Evolutionary conservation across 2,329 filamentous ascomycete species (phyloP).

Genomic region (Trichoderma endophyticum): DNA sequence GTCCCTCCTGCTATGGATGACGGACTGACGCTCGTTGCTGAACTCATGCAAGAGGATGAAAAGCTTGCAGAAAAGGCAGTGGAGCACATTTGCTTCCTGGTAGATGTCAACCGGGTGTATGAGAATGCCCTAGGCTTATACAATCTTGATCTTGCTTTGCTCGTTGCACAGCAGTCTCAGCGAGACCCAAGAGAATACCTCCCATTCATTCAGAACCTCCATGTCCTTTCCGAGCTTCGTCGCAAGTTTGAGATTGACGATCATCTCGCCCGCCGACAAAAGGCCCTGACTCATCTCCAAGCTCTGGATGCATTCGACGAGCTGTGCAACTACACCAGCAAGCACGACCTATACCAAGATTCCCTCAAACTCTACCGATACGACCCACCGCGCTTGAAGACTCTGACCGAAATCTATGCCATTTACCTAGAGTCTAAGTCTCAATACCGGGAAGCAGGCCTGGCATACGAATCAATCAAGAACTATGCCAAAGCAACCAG

Average conservation of each 20-base stretch:
- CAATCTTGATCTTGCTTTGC: slow-evolving; percentile 80
- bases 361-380: slow-evolving; percentile 84
- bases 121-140: slow-evolving; percentile 89
- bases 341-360: slow-evolving; percentile 73
- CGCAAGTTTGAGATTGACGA: slow-evolving; percentile 86
- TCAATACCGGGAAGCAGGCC: slow-evolving; percentile 78
- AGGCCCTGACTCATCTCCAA: slow-evolving; percentile 76
- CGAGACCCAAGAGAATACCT: slow-evolving; percentile 94
- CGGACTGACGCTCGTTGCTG: slow-evolving; percentile 74
- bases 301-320: slow-evolving; percentile 73
- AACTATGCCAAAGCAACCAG: slow-evolving; percentile 72
- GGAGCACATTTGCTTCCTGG: slow-evolving; percentile 96
- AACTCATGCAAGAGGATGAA: slow-evolving; percentile 64
- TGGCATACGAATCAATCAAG: slow-evolving; percentile 83
- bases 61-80: slow-evolving; percentile 81
- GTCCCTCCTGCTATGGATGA: slow-evolving; percentile 84
- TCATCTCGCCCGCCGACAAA: slow-evolving; percentile 70
- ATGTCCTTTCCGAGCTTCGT: slow-evolving; percentile 67
- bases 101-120: slow-evolving; percentile 88
- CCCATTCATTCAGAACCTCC: slow-evolving; percentile 85
- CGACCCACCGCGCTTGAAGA: slow-evolving; percentile 61
- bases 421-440: slow-evolving; percentile 71
- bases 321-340: slow-evolving; percentile 71
- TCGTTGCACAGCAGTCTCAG: slow-evolving; percentile 94
- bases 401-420: slow-evolving; percentile 76